Percentiles rank a stretch among this genome's conserved stretches.
Conservation (phyloP, 2,329 filamentous ascomycete genomes). For the Aspergillus ruber region DNA sequence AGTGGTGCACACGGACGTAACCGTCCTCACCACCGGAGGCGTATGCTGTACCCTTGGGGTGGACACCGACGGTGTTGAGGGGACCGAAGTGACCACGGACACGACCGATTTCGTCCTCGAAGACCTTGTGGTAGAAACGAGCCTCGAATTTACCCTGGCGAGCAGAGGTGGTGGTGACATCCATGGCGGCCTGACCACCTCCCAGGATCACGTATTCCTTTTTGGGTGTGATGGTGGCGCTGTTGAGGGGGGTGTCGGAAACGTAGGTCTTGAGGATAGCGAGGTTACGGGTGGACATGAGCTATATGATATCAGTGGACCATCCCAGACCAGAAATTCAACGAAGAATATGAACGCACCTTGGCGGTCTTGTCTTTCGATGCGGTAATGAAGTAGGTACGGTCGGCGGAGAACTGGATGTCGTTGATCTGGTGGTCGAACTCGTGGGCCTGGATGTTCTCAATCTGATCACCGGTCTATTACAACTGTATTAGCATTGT, state of each 20-base stretch:
- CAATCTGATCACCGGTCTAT: constrained; percentile 70
- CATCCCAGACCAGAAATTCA: not conserved
- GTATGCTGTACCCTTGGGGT: constrained; percentile 87
- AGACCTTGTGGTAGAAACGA: constrained; percentile 99
- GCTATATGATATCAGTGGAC: constrained; percentile 40
- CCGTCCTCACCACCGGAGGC: constrained; percentile 95
- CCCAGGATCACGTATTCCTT: constrained; percentile 98
- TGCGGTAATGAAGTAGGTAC: constrained; percentile 96
- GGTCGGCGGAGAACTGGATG: constrained; percentile 87
- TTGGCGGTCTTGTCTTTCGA: constrained; percentile 97
- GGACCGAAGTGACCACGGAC: constrained; percentile 96
- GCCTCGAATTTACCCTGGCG: constrained; percentile 99
- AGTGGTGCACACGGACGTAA: constrained; percentile 96
- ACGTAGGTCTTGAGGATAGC: constrained; percentile 87
- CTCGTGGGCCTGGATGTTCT: constrained; percentile 80
- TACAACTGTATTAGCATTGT: constrained; percentile 10
- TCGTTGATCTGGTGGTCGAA: constrained; percentile 78
- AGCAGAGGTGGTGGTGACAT: constrained; percentile 89
- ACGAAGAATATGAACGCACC: constrained; percentile 42
- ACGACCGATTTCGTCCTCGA: constrained; percentile 96
- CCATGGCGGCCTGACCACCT: constrained; percentile 97
- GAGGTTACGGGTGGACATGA: constrained; percentile 79
- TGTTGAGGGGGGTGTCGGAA: constrained; percentile 93
- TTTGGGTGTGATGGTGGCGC: constrained; percentile 84
- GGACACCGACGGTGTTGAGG: constrained; percentile 89